Evolutionary conservation across 2,329 filamentous ascomycete genomes (phyloP).

Genomic region (Fusarium irregulare): DNA sequence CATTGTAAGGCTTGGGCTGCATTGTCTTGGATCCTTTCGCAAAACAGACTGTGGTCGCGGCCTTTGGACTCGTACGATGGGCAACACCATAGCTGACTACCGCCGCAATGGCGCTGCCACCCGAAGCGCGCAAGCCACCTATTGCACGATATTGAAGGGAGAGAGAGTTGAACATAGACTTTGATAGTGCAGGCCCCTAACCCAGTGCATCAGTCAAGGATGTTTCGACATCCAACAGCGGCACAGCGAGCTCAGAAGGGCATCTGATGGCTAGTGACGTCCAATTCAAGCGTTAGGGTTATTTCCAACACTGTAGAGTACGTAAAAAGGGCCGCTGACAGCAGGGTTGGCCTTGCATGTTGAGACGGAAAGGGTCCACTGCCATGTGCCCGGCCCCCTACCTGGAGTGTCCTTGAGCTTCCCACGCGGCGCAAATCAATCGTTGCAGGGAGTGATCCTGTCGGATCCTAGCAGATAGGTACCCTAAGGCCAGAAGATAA

Average conservation of each 20-base stretch:
- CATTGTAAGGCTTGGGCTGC: conserved; percentile 14
- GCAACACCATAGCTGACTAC: conserved; percentile 20
- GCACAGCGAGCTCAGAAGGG: conserved; percentile 28
- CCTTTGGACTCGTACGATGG: conserved; percentile 43
- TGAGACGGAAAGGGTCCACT: conserved; percentile 40
- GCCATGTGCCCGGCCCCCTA: conserved; percentile 43
- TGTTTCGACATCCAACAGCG: conserved; percentile 32
- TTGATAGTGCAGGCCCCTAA: conserved; percentile 25
- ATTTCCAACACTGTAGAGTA: conserved; percentile 17
- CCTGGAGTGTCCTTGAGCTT: conserved; percentile 36
- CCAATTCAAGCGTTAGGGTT: conserved; percentile 19
- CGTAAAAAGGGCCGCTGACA: conserved; percentile 29
- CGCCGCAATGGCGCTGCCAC: conserved; percentile 19
- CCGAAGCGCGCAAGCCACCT: conserved; percentile 35
- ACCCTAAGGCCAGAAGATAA: conserved; percentile 17
- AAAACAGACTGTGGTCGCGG: conserved; percentile 34
- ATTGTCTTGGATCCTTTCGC: conserved; percentile 22
- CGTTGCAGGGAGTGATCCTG: conserved; percentile 33
- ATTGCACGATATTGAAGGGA: conserved; percentile 29
- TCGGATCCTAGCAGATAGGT: neutral
- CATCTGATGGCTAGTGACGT: conserved; percentile 20
- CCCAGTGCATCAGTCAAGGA: conserved; percentile 20
- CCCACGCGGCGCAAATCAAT: conserved; percentile 28
- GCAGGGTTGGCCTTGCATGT: conserved; percentile 38
- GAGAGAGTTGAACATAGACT: conserved; percentile 28